Evolutionary conservation across 306 rosid genomes (phyloP).

Genomic region (Parietaria judaica): DNA sequence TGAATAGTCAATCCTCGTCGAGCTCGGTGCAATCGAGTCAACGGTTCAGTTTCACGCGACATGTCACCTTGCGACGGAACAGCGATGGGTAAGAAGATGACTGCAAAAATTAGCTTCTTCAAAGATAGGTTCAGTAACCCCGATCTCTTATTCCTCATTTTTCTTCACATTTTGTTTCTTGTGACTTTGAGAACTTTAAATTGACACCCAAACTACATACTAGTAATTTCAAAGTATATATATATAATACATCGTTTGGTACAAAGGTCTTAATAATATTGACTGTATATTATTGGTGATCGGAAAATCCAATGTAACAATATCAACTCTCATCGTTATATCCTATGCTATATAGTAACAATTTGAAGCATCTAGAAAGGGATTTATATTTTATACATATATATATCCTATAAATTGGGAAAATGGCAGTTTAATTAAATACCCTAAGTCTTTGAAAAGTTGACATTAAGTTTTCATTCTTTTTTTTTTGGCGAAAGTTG

Average conservation of each 20-base stretch:
- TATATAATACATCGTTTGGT: constrained; percentile 11
- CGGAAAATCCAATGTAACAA: constrained; percentile 23
- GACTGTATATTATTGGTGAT: neutral
- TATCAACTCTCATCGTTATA: constrained; percentile 10
- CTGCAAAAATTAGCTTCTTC: constrained; percentile 16
- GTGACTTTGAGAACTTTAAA: constrained; percentile 14
- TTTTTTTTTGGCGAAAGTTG: no score
- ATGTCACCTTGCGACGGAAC: neutral
- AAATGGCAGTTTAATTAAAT: no score
- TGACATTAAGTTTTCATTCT: no score
- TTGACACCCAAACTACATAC: neutral
- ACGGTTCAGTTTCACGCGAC: no score
- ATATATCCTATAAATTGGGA: no score
- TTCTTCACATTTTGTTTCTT: constrained; percentile 8
- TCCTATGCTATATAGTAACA: constrained; percentile 17
- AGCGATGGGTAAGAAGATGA: constrained; percentile 6
- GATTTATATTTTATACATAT: no score
- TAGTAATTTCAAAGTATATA: no score
- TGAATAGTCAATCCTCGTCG: constrained; percentile 23
- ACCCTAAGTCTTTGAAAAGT: no score
- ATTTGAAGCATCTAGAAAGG: neutral
- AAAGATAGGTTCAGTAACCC: constrained; percentile 12
- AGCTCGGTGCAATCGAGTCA: no score
- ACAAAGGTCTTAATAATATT: constrained; percentile 10
- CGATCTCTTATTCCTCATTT: constrained; percentile 18